Conservation (phyloP, 352 stramenopile genomes). For the Detonula confervacea region DNA sequence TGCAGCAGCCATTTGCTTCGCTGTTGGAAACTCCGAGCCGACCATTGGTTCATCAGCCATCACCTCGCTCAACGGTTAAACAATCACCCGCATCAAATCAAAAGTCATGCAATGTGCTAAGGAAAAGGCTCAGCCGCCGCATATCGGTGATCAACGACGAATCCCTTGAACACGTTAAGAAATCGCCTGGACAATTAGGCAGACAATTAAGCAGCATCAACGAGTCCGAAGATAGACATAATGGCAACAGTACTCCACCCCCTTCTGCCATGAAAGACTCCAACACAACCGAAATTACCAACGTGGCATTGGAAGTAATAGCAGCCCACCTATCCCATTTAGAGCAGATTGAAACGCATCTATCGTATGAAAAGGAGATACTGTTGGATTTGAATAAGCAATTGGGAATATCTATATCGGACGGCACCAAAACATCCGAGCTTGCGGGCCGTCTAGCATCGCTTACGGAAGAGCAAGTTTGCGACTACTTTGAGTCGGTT, state of each 20-base stretch:
- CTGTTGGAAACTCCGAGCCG: slow-evolving; percentile 41
- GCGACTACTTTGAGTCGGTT: slow-evolving; percentile 82
- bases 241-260: too few species aligned
- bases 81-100: slow-evolving; percentile 14
- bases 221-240: slow-evolving; percentile 38
- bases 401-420: slow-evolving; percentile 56
- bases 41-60: slow-evolving; percentile 7
- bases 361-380: slow-evolving; percentile 75
- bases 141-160: slow-evolving; percentile 38
- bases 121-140: slow-evolving; percentile 43
- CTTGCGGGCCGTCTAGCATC: slow-evolving; percentile 36
- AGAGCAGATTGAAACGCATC: slow-evolving; percentile 53
- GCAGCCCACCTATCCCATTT: slow-evolving; percentile 45
- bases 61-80: too few species aligned
- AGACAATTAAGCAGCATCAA: slow-evolving; percentile 55
- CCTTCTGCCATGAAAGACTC: neutral
- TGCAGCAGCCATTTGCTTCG: slow-evolving; percentile 46
- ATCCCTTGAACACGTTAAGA: slow-evolving; percentile 1
- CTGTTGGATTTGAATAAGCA: slow-evolving; percentile 74
- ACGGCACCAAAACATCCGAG: slow-evolving; percentile 30
- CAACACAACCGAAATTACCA: slow-evolving; percentile 37
- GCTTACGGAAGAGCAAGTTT: slow-evolving; percentile 73
- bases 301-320: slow-evolving; percentile 47
- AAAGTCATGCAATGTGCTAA: slow-evolving; percentile 24
- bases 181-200: slow-evolving; percentile 23